Evolutionary conservation across 2,329 filamentous ascomycete species (phyloP).

Genomic region (Nemania abortiva): DNA sequence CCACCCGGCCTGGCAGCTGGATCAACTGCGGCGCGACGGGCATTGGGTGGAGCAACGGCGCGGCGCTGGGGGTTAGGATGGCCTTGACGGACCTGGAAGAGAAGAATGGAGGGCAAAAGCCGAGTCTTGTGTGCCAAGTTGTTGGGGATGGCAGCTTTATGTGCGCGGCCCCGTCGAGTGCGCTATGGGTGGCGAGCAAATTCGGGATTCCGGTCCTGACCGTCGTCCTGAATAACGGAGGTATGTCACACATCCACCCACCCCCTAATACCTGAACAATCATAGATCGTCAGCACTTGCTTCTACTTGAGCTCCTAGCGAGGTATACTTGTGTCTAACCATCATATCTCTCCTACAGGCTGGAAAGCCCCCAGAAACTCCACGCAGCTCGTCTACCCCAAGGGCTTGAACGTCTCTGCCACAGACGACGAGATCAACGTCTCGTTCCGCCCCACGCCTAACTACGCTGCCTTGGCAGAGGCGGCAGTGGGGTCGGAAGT

Average conservation of each 20-base stretch:
- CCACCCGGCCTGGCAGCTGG: conserved; percentile 77
- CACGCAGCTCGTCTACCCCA: conserved; percentile 44
- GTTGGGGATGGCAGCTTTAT: conserved; percentile 64
- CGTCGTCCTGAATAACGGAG: conserved; percentile 64
- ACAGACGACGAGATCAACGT: conserved; percentile 46
- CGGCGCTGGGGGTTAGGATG: conserved; percentile 80
- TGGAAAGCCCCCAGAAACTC: conserved; percentile 48
- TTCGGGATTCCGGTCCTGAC: conserved; percentile 63
- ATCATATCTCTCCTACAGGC: conserved; percentile 26
- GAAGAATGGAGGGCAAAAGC: conserved; percentile 57
- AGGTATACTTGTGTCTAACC: not conserved
- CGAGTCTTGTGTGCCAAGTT: conserved; percentile 60
- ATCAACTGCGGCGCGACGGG: conserved; percentile 86
- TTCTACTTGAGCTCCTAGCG: not conserved
- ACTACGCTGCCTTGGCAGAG: conserved; percentile 47
- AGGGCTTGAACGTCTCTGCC: conserved; percentile 40
- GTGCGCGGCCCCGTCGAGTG: conserved; percentile 62
- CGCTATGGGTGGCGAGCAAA: conserved; percentile 62
- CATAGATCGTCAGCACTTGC: not conserved
- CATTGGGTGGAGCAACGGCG: conserved; percentile 84
- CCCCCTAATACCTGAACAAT: not conserved
- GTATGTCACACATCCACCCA: conserved; percentile 48
- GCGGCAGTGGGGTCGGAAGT: conserved; percentile 44
- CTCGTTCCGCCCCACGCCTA: conserved; percentile 47
- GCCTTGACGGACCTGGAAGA: conserved; percentile 66